Conservation (phyloP, 257 asterid genomes). For the Handroanthus guayacan region DNA sequence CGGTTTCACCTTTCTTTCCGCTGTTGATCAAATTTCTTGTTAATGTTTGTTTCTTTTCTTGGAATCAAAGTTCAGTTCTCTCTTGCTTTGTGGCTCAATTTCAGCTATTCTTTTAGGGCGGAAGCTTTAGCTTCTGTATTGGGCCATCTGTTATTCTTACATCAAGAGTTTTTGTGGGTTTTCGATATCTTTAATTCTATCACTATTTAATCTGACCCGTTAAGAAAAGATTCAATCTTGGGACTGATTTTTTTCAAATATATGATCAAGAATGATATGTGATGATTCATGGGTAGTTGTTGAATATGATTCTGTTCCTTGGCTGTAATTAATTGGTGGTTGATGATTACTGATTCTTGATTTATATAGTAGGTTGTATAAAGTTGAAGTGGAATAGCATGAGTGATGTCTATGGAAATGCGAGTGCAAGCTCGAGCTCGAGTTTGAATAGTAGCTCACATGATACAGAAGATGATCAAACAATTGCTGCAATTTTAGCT, state of each 20-base stretch:
- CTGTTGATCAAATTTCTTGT: slow-evolving; percentile 7
- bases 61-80: slow-evolving; percentile 34
- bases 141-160: slow-evolving; percentile 17
- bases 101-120: background rate
- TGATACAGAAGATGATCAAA: slow-evolving; percentile 92
- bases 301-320: slow-evolving; percentile 20
- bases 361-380: slow-evolving; percentile 32
- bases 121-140: background rate
- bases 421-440: slow-evolving; percentile 70
- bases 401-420: slow-evolving; percentile 54
- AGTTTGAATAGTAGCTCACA: slow-evolving; percentile 79
- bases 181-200: background rate
- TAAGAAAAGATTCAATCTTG: slow-evolving; percentile 20
- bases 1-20: slow-evolving; percentile 10
- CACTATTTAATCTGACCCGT: slow-evolving; percentile 5
- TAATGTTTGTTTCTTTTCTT: slow-evolving; percentile 29
- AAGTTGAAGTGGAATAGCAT: slow-evolving; percentile 46
- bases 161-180: slow-evolving; percentile 35
- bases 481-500: slow-evolving; percentile 79
- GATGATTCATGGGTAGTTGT: slow-evolving; percentile 10
- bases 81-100: slow-evolving; percentile 42
- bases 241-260: slow-evolving; percentile 4
- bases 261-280: slow-evolving; percentile 29
- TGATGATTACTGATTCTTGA: slow-evolving; percentile 20
- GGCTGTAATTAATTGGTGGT: slow-evolving; percentile 25